phyloP scores from a whole-genome alignment of 345 rosid genomes.

The Hevea brasiliensis region DNA sequence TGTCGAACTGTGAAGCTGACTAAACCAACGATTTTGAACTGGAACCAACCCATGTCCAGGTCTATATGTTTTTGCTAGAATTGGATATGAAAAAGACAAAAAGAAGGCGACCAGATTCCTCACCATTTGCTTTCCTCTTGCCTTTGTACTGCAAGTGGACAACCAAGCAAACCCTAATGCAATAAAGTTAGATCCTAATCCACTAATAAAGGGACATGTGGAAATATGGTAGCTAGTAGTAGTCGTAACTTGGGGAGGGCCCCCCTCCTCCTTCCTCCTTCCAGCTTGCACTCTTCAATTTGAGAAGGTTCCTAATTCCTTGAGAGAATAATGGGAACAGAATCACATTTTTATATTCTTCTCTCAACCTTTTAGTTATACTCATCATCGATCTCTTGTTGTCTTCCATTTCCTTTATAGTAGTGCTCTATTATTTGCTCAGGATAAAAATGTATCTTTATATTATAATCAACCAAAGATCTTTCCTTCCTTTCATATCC shows the following conservation, averaged over 20 bases:
- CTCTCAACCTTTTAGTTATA: neutral
- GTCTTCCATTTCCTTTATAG: slow-evolving; percentile 13
- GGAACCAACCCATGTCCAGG: no score
- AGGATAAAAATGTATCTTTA: neutral
- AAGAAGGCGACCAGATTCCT: neutral
- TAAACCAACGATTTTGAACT: no score
- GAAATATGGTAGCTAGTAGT: neutral
- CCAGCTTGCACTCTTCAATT: neutral
- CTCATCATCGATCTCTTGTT: slow-evolving; percentile 14
- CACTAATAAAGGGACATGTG: slow-evolving; percentile 7
- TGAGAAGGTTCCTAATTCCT: neutral
- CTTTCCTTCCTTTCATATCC: neutral
- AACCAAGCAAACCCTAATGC: slow-evolving; percentile 1
- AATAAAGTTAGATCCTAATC: slow-evolving; percentile 6
- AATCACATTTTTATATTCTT: neutral
- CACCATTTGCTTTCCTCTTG: neutral
- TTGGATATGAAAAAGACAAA: neutral
- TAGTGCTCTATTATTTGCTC: neutral
- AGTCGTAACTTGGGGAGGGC: neutral
- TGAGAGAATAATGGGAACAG: slow-evolving; percentile 11
- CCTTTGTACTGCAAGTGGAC: slow-evolving; percentile 4
- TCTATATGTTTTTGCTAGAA: slow-evolving; percentile 1
- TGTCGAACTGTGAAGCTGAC: no score
- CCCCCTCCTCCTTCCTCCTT: neutral
- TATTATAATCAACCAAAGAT: neutral